A percentile compares a stretch with the other conserved stretches of the same genome.
These are phyloP conservation scores for Dothideomycetidae sp. DNA, from an alignment of 2,329 filamentous ascomycete species.

Conservation along the genomic window DNA sequence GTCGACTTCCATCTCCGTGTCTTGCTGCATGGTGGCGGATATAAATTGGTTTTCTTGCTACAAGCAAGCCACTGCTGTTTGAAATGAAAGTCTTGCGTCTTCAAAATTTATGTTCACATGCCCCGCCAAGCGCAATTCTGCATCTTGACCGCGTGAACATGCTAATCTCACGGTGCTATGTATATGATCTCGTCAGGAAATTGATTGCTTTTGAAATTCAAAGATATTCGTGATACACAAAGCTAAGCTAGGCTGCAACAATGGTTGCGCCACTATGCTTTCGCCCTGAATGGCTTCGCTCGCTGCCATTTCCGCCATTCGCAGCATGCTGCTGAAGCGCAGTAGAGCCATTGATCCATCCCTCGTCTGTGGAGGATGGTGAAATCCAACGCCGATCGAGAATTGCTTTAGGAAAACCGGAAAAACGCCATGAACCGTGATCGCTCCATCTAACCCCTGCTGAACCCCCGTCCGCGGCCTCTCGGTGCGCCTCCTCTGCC, in stretches of 20 bases:
- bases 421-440: not conserved
- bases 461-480: not conserved
- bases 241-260: not conserved
- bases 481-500: conserved; percentile 5
- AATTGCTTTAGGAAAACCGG: not conserved
- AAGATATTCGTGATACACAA: not conserved
- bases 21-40: not conserved
- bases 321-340: too few relatives aligned
- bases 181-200: too few relatives aligned
- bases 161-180: too few relatives aligned
- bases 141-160: not conserved
- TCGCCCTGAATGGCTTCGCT: too few relatives aligned
- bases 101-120: too few relatives aligned
- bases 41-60: too few relatives aligned
- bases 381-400: not conserved
- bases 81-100: too few relatives aligned
- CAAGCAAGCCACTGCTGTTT: too few relatives aligned
- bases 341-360: not conserved
- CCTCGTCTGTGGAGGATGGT: not conserved
- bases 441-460: not conserved
- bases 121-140: too few relatives aligned
- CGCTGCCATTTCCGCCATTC: too few relatives aligned
- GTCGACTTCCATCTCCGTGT: conserved; percentile 14
- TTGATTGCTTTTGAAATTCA: not conserved
- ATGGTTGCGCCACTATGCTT: too few relatives aligned